These are phyloP conservation scores for Termitomyces sp. DNA, from an alignment of 768 basidiomycete genomes.

Conservation along the genomic window DNA sequence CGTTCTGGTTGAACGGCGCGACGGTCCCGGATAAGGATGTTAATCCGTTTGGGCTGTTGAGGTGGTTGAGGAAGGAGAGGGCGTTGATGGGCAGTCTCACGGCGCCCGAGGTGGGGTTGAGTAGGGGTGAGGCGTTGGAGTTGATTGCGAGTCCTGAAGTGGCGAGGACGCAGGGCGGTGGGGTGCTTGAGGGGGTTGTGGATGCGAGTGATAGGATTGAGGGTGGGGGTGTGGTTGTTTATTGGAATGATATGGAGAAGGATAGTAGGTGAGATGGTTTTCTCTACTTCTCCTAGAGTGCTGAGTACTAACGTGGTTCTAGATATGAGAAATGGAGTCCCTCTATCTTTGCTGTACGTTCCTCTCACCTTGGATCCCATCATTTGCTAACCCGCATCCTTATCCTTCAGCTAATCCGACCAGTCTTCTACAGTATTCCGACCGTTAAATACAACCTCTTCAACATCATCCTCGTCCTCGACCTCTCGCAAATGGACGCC, in stretches of 20 bases:
- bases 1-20: slow-evolving; percentile 83
- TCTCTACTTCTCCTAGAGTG: not conserved
- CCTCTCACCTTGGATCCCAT: not conserved
- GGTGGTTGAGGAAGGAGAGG: slow-evolving; percentile 73
- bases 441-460: slow-evolving; percentile 73
- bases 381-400: not conserved
- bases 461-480: slow-evolving; percentile 80
- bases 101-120: slow-evolving; percentile 55
- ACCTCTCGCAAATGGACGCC: slow-evolving; percentile 62
- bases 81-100: slow-evolving; percentile 54
- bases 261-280: slow-evolving; percentile 57
- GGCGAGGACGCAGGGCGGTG: slow-evolving; percentile 44
- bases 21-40: slow-evolving; percentile 58
- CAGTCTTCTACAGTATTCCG: slow-evolving; percentile 77
- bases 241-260: slow-evolving; percentile 91
- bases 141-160: slow-evolving; percentile 67
- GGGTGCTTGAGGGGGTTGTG: slow-evolving; percentile 68
- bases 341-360: slow-evolving; percentile 47
- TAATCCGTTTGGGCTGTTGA: slow-evolving; percentile 68
- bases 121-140: slow-evolving; percentile 62
- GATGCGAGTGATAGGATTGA: slow-evolving; percentile 89
- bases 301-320: not conserved
- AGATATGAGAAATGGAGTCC: slow-evolving; percentile 53
- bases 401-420: slow-evolving; percentile 63
- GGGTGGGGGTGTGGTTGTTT: slow-evolving; percentile 68